phyloP scores from a whole-genome alignment of 106 monocot genomes.

The Triglochin maritima region DNA sequence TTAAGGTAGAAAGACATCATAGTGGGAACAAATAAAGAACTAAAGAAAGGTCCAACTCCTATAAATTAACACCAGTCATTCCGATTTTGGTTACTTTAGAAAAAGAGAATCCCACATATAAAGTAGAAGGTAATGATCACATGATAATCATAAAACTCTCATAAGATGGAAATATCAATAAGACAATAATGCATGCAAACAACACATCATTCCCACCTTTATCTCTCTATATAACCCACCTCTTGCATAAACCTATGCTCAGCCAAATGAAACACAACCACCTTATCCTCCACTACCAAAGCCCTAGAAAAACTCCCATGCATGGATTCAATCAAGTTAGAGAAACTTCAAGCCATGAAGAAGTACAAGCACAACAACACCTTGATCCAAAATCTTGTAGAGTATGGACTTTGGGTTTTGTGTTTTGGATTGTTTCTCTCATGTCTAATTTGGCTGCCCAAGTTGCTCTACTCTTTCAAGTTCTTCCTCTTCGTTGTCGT shows the following conservation, averaged over 20 bases:
- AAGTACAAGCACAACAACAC: conserved; percentile 1
- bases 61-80: too few species aligned
- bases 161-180: background rate
- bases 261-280: background rate
- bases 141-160: too few species aligned
- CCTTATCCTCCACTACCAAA: background rate
- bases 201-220: background rate
- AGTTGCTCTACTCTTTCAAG: background rate
- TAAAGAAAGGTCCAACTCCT: too few species aligned
- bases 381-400: conserved; percentile 2
- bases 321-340: conserved; percentile 16
- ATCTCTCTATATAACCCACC: conserved; percentile 7
- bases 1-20: too few species aligned
- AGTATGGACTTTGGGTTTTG: background rate
- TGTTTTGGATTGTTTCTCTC: conserved; percentile 18
- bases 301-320: background rate
- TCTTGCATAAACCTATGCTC: conserved; percentile 1
- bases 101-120: too few species aligned
- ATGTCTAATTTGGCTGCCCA: conserved; percentile 23
- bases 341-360: conserved; percentile 26
- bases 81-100: too few species aligned
- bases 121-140: too few species aligned
- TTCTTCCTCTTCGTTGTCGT: background rate
- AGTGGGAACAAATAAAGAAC: too few species aligned
- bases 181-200: background rate